Percentiles rank a stretch among this genome's conserved stretches.
Conservation (phyloP, 2,329 filamentous ascomycete genomes). For the Fusarium verticillioides region DNA sequence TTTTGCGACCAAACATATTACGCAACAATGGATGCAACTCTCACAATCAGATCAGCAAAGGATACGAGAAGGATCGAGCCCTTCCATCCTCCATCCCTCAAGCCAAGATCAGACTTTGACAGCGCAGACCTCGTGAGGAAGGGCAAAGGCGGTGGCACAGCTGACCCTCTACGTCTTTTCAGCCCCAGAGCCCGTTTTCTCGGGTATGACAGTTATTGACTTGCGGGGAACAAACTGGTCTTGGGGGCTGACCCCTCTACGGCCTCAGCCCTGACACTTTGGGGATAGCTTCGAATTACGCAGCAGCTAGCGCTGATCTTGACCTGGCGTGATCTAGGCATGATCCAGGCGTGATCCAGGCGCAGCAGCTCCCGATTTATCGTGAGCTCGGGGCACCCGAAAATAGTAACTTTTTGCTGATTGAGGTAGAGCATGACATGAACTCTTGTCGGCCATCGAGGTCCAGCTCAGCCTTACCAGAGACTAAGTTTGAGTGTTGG, state of each 20-base stretch:
- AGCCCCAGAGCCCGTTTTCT: conserved; percentile 19
- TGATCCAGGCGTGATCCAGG: conserved; percentile 4
- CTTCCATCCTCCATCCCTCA: background rate
- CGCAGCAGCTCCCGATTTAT: conserved; percentile 14
- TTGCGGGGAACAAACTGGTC: conserved; percentile 14
- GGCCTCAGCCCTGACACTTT: conserved; percentile 14
- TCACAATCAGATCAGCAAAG: background rate
- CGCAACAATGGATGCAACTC: background rate
- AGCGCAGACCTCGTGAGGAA: background rate
- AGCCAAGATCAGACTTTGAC: background rate
- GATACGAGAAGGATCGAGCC: conserved; percentile 24
- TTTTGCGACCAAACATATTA: background rate
- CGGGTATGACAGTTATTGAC: background rate
- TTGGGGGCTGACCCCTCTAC: conserved; percentile 1
- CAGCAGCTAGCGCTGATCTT: conserved; percentile 18
- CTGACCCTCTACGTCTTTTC: conserved; percentile 11
- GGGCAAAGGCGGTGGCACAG: conserved; percentile 24
- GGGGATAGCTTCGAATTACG: background rate
- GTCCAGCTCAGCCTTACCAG: conserved; percentile 17
- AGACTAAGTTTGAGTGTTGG: background rate
- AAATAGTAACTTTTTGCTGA: conserved; percentile 18
- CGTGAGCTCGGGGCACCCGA: conserved; percentile 5
- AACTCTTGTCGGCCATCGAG: background rate
- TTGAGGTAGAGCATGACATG: background rate
- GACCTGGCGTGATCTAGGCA: background rate